A percentile compares a stretch with the other conserved stretches of the same genome.
Evolutionary conservation across 1,284 basidiomycete genomes (phyloP).

Genomic region (Cystobasidium slooffiae): DNA sequence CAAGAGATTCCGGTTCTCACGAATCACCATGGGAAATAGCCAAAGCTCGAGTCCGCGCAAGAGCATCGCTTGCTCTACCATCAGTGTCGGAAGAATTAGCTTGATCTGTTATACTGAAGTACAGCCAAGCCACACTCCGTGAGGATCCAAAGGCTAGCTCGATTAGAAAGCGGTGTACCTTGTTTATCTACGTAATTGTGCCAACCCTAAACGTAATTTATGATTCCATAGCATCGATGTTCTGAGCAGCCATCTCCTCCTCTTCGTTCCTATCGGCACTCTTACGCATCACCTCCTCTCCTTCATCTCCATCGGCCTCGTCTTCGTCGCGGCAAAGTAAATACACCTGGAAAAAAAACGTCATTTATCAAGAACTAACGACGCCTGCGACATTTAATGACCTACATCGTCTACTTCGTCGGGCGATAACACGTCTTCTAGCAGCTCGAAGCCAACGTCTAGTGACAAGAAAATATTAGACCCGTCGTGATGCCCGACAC

Average conservation of each 20-base stretch:
- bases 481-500: too few relatives aligned
- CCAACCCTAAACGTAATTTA: background rate
- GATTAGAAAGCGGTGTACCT: too few relatives aligned
- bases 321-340: slow-evolving; percentile 39
- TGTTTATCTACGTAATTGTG: too few relatives aligned
- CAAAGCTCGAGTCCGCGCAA: slow-evolving; percentile 34
- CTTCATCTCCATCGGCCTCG: slow-evolving; percentile 21
- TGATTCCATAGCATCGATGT: slow-evolving; percentile 28
- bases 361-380: background rate
- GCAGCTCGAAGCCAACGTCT: slow-evolving; percentile 33
- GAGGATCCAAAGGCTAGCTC: too few relatives aligned
- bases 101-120: background rate
- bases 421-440: slow-evolving; percentile 36
- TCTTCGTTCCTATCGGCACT: slow-evolving; percentile 16
- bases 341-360: slow-evolving; percentile 12
- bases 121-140: too few relatives aligned
- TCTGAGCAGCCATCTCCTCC: slow-evolving; percentile 34
- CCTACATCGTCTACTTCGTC: slow-evolving; percentile 40
- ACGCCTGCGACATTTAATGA: background rate
- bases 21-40: slow-evolving; percentile 40
- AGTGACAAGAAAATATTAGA: background rate
- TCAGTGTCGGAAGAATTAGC: slow-evolving; percentile 25
- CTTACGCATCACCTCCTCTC: background rate
- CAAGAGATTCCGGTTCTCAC: slow-evolving; percentile 39
- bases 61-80: slow-evolving; percentile 36